Evolutionary conservation across 2,329 filamentous ascomycete genomes (phyloP).

Genomic region (Scedosporium minutisporum): DNA sequence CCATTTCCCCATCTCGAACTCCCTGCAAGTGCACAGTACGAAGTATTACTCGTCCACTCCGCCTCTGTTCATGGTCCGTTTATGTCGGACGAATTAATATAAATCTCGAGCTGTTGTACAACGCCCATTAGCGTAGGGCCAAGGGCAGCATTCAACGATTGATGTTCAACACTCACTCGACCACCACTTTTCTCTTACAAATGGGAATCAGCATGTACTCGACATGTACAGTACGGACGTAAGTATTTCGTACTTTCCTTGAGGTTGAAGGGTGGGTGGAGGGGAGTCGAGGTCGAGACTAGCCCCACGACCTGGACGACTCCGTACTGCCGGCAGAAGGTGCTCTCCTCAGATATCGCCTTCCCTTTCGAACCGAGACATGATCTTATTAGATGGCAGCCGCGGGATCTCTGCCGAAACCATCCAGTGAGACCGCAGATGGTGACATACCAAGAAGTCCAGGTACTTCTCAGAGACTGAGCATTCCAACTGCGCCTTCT

Average conservation of each 20-base stretch:
- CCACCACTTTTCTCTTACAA: neutral
- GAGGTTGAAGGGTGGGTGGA: no score
- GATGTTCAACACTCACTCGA: no score
- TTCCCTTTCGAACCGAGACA: neutral
- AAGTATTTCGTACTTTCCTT: neutral
- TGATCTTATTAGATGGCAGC: neutral
- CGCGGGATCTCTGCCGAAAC: neutral
- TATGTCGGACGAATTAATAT: neutral
- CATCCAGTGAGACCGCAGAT: neutral
- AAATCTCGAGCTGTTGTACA: neutral
- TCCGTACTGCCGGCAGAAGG: no score
- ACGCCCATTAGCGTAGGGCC: neutral
- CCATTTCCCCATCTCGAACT: no score
- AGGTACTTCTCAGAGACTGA: neutral
- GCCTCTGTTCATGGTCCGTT: neutral
- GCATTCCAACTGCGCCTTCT: no score
- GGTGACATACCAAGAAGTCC: neutral
- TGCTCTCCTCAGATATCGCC: neutral
- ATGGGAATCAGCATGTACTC: neutral
- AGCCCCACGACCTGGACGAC: no score
- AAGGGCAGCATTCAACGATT: neutral
- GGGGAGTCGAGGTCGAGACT: no score
- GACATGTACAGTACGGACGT: neutral
- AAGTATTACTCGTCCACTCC: no score
- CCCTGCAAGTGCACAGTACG: no score